These are phyloP conservation scores for Aquilaria malaccensis DNA, from an alignment of 345 rosid species.

Conservation along the genomic window DNA sequence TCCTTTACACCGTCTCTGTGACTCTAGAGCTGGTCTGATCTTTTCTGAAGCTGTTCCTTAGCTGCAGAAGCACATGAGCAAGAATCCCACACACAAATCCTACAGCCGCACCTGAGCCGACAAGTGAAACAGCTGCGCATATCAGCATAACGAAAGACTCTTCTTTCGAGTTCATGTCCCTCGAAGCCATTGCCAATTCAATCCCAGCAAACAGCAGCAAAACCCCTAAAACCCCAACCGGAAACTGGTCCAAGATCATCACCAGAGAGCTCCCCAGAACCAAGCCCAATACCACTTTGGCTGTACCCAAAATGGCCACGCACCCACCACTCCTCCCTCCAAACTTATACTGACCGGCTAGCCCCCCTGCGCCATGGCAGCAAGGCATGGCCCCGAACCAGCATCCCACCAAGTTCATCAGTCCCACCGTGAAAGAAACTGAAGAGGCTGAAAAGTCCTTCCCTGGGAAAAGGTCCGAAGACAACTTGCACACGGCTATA, in stretches of 20 bases:
- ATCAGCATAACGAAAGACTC: constrained; percentile 71
- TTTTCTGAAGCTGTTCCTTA: constrained; percentile 23
- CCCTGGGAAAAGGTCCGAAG: constrained; percentile 66
- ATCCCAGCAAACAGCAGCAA: constrained; percentile 68
- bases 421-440: constrained; percentile 59
- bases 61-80: constrained; percentile 43
- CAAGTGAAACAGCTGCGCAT: constrained; percentile 56
- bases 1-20: no score
- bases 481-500: constrained; percentile 77
- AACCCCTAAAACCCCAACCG: constrained; percentile 71
- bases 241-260: constrained; percentile 57
- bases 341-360: constrained; percentile 86
- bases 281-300: constrained; percentile 55
- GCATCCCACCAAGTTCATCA: constrained; percentile 79
- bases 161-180: constrained; percentile 73
- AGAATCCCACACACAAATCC: constrained; percentile 67
- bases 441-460: constrained; percentile 64
- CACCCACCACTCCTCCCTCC: constrained; percentile 89
- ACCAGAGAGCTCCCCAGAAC: constrained; percentile 65
- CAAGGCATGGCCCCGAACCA: constrained; percentile 96
- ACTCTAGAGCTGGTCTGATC: constrained; percentile 5
- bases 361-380: constrained; percentile 86
- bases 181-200: constrained; percentile 72
- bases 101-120: constrained; percentile 72
- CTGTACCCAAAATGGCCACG: constrained; percentile 61